Evolutionary conservation across 1,284 basidiomycete species (phyloP), one percentile per base, ranked within the genome.

Genomic region (Dichomitus squalens): DNA sequence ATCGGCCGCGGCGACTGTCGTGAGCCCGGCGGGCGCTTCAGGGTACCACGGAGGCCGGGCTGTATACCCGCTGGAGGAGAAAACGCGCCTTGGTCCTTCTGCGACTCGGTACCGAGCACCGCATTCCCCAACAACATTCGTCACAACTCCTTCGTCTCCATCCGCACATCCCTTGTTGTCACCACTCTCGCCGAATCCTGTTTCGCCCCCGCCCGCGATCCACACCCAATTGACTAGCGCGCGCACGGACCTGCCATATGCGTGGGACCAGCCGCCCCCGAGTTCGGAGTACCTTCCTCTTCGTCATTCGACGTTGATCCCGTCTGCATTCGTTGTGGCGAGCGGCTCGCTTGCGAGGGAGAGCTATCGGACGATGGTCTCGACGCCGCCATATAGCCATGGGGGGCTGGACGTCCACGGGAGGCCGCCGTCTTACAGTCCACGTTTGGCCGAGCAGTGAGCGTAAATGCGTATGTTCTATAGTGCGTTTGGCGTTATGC

Each of bases 221-320:
- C 52, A 49, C 7, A 11, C 34, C 21, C 34, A 49, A 12, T 27
- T 27, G n/a, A 25, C n/a, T 18, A 21, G 29, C 31, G 4, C 27
- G 46, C 38, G 33, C 33, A 2, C 44, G 43, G 3, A 11, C 25
- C 1, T 23, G 39, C 36, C 51, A 20, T 52, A 55, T 18, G 52
- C 49, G 34, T 57, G 57, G 57, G 41, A 46, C 20, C 12, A 35
- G n/a, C 60, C 60, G n/a, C 49, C 57, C 8, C 54, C 60, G 16
- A 62, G 57, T 49, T 59, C 60, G 0, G 55, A 55, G 36, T 58
- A 57, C 40, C 53, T 57, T 35, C 54, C 44, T 8, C 18, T n/a
- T n/a, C n/a, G n/a, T n/a, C n/a, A n/a, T n/a, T n/a, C n/a, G n/a
- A n/a, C 29, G 5, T 6, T 31, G 29, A 11, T 31, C 11, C 5